These are phyloP conservation scores for Candida krabiensis DNA, from an alignment of 805 yeast genomes.

Conservation along the genomic window DNA sequence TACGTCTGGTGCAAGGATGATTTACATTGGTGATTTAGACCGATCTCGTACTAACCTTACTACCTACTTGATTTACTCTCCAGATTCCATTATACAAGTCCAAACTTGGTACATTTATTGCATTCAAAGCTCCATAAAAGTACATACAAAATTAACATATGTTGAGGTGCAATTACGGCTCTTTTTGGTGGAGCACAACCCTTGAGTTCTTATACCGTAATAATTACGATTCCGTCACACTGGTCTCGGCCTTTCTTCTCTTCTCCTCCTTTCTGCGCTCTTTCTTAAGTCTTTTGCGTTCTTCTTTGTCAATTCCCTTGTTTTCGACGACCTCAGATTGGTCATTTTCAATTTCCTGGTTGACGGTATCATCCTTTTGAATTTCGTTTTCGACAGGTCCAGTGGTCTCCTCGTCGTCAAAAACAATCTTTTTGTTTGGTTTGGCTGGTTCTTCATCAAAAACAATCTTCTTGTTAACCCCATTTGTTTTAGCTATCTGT, in stretches of 20 bases:
- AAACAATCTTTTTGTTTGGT: conserved; percentile 16
- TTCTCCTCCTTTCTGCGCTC: conserved; percentile 25
- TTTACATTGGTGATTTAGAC: no score
- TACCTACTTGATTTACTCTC: no score
- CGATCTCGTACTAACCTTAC: no score
- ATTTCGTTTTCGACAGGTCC: conserved; percentile 8
- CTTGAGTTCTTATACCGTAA: no score
- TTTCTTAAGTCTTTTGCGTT: conserved; percentile 28
- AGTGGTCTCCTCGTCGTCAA: conserved; percentile 12
- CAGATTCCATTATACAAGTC: no score
- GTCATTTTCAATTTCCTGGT: conserved; percentile 4
- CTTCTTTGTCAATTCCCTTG: conserved; percentile 21
- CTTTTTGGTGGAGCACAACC: no score
- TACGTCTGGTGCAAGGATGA: no score
- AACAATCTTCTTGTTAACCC: conserved; percentile 20
- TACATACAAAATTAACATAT: no score
- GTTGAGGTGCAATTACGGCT: no score
- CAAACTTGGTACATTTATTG: no score
- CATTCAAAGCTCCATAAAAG: no score
- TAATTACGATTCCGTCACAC: not conserved
- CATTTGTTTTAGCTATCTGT: conserved; percentile 1
- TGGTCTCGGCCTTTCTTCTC: conserved; percentile 15
- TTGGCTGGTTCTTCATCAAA: conserved; percentile 16
- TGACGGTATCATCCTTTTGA: conserved; percentile 1
- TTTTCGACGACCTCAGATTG: conserved; percentile 1